Evolutionary conservation across 345 rosid genomes (phyloP).

Genomic region (Raphanus raphanistrum): DNA sequence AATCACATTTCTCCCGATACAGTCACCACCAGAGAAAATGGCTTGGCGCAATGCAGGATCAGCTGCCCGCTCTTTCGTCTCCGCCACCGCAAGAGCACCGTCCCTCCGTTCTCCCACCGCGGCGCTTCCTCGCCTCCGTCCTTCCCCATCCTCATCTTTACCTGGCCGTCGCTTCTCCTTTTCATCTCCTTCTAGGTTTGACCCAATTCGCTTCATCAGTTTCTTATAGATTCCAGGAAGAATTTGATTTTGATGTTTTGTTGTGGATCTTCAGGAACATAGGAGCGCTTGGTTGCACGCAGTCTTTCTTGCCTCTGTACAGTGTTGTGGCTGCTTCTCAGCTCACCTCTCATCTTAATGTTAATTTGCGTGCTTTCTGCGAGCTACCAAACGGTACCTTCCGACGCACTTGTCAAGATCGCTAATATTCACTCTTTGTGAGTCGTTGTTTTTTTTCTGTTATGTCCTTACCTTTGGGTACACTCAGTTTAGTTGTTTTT

Average conservation of each 20-base stretch:
- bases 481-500: not conserved
- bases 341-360: slow-evolving; percentile 67
- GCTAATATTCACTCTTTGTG: slow-evolving; percentile 67
- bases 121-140: slow-evolving; percentile 68
- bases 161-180: slow-evolving; percentile 67
- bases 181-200: slow-evolving; percentile 63
- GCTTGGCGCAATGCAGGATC: slow-evolving; percentile 55
- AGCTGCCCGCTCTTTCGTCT: slow-evolving; percentile 41
- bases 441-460: slow-evolving; percentile 39
- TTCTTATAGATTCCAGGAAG: not conserved
- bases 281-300: slow-evolving; percentile 75
- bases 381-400: slow-evolving; percentile 99
- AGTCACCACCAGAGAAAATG: slow-evolving; percentile 28
- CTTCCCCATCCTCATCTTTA: slow-evolving; percentile 41
- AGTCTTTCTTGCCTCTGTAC: slow-evolving; percentile 77
- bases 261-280: too few relatives aligned
- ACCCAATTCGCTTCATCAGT: not conserved
- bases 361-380: slow-evolving; percentile 76
- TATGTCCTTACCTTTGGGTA: not conserved
- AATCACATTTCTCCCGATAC: slow-evolving; percentile 22
- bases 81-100: slow-evolving; percentile 61
- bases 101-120: slow-evolving; percentile 52
- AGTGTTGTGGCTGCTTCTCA: slow-evolving; percentile 45
- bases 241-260: too few relatives aligned
- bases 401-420: slow-evolving; percentile 94